These are phyloP conservation scores for Fomitopsis schrenkii DNA, from an alignment of 1,284 basidiomycete genomes.

Conservation along the genomic window DNA sequence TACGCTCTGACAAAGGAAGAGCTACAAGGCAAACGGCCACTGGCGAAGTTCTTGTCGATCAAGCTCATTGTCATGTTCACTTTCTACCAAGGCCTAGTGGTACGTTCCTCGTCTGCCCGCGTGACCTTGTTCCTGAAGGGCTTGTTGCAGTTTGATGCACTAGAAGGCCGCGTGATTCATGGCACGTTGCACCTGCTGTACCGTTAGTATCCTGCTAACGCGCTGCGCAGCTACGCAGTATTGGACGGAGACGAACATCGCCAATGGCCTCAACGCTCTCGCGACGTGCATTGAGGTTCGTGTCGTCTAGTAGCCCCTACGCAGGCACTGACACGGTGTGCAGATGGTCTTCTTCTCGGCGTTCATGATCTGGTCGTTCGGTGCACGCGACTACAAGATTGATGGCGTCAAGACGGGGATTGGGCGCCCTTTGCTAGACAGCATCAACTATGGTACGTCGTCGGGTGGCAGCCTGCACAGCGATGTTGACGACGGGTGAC, in stretches of 20 bases:
- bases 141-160: slow-evolving; percentile 44
- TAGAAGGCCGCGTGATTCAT: slow-evolving; percentile 62
- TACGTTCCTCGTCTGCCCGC: slow-evolving; percentile 22
- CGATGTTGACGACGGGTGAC: background rate
- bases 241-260: slow-evolving; percentile 78
- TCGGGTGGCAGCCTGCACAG: background rate
- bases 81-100: slow-evolving; percentile 74
- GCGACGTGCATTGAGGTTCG: slow-evolving; percentile 77
- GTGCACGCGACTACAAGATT: slow-evolving; percentile 58
- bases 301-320: background rate
- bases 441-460: slow-evolving; percentile 66
- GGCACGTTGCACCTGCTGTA: slow-evolving; percentile 27
- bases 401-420: slow-evolving; percentile 42
- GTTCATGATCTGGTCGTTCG: slow-evolving; percentile 82
- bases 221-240: slow-evolving; percentile 63
- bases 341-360: slow-evolving; percentile 79
- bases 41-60: slow-evolving; percentile 80
- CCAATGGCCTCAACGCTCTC: slow-evolving; percentile 80
- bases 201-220: too few species aligned
- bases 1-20: slow-evolving; percentile 80
- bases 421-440: slow-evolving; percentile 70
- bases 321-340: background rate
- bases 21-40: slow-evolving; percentile 67
- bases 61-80: slow-evolving; percentile 87
- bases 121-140: background rate